Conservation (phyloP, 768 basidiomycete genomes). For the Leccinum ochraceum region DNA sequence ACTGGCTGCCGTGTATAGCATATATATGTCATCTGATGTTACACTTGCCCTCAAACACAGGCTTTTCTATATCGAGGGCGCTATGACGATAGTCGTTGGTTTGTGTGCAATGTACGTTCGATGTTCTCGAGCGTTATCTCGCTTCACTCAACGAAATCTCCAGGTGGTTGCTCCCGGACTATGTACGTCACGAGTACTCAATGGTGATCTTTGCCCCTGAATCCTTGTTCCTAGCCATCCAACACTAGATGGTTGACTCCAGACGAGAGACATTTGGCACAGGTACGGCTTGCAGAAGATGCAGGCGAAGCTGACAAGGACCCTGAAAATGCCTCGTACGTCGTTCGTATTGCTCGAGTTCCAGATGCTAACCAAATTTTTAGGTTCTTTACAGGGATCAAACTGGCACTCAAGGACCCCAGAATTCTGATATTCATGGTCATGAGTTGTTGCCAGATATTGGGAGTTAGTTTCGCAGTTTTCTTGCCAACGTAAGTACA, state of each 20-base stretch:
- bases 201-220: background rate
- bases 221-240: slow-evolving; percentile 41
- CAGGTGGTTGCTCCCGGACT: slow-evolving; percentile 65
- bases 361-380: background rate
- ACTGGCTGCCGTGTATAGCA: background rate
- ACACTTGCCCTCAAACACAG: background rate
- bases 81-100: slow-evolving; percentile 1
- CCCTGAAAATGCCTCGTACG: slow-evolving; percentile 55
- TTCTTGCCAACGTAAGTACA: slow-evolving; percentile 54
- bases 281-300: slow-evolving; percentile 66
- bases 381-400: slow-evolving; percentile 33
- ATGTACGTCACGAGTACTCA: slow-evolving; percentile 39
- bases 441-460: slow-evolving; percentile 52
- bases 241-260: slow-evolving; percentile 62
- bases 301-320: slow-evolving; percentile 69
- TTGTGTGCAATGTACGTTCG: background rate
- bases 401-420: slow-evolving; percentile 56
- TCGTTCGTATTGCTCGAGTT: slow-evolving; percentile 2
- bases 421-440: slow-evolving; percentile 55
- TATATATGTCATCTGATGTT: too few relatives aligned
- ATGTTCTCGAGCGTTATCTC: background rate
- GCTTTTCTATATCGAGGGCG: slow-evolving; percentile 1
- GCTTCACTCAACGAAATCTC: background rate
- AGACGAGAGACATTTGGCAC: slow-evolving; percentile 56
- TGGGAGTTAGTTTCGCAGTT: slow-evolving; percentile 61